Evolutionary conservation across 129 eudicot genomes (phyloP).

Genomic region (Lactuca saligna): DNA sequence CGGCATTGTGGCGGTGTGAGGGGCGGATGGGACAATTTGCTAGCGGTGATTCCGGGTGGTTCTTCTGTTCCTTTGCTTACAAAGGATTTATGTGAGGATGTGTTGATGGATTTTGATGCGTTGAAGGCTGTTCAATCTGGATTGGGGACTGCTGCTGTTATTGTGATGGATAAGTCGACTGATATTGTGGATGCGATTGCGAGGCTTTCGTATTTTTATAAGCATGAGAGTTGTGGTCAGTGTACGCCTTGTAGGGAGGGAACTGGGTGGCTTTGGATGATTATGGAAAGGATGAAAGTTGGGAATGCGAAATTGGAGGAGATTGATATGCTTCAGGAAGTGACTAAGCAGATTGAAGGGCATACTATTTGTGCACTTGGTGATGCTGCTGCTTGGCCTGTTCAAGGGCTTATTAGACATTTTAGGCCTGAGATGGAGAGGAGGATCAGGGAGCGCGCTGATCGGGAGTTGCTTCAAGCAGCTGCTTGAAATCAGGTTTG

Average conservation of each 20-base stretch:
- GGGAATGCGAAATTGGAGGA: constrained; percentile 97
- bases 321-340: constrained; percentile 93
- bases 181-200: constrained; percentile 94
- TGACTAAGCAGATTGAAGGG: constrained; percentile 96
- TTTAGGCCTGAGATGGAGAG: constrained; percentile 91
- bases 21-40: constrained; percentile 94
- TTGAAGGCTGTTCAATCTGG: constrained; percentile 90
- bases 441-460: constrained; percentile 86
- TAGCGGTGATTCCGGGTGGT: constrained; percentile 94
- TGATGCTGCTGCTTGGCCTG: constrained; percentile 99
- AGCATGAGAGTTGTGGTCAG: constrained; percentile 97
- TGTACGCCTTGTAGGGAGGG: constrained; percentile 99
- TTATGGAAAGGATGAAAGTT: constrained; percentile 91
- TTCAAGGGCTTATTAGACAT: constrained; percentile 98
- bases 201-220: constrained; percentile 83
- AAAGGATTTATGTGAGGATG: constrained; percentile 73
- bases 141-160: constrained; percentile 93
- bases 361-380: constrained; percentile 96
- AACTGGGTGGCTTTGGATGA: constrained; percentile 98
- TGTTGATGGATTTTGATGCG: constrained; percentile 92
- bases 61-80: constrained; percentile 82
- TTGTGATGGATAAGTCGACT: constrained; percentile 92
- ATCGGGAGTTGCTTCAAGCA: constrained; percentile 73
- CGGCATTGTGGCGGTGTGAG: constrained; percentile 94
- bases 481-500: constrained; percentile 70